Evolutionary conservation across 2,329 filamentous ascomycete genomes (phyloP).

Genomic region (Trichoderma arundinaceum): DNA sequence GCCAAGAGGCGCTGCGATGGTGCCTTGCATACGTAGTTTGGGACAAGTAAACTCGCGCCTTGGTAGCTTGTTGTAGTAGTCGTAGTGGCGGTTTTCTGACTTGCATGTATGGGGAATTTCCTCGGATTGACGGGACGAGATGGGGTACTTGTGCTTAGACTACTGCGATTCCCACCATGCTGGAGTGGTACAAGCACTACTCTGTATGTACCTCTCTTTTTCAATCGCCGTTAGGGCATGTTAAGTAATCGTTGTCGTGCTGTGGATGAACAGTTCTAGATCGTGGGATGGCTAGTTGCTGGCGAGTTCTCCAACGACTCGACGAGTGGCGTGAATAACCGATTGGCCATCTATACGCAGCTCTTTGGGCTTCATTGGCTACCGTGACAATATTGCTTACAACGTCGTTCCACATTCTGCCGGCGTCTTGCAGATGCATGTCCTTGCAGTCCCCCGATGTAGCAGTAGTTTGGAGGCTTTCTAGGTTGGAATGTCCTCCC

Average conservation of each 20-base stretch:
- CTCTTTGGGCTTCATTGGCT: background rate
- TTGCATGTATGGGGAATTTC: conserved; percentile 2
- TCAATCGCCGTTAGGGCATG: too few species aligned
- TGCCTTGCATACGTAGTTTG: conserved; percentile 12
- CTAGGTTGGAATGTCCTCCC: background rate
- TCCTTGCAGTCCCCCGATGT: background rate
- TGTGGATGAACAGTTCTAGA: too few species aligned
- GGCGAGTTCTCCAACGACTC: background rate
- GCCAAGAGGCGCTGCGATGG: background rate
- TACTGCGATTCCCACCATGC: too few species aligned
- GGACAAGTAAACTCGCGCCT: background rate
- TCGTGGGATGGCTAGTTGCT: too few species aligned
- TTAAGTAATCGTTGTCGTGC: too few species aligned
- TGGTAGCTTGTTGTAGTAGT: background rate
- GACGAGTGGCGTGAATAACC: background rate
- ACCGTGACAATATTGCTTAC: background rate
- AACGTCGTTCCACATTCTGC: background rate
- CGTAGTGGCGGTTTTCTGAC: background rate
- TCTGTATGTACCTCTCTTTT: too few species aligned
- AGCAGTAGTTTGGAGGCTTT: background rate
- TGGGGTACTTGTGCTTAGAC: background rate
- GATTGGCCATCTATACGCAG: background rate
- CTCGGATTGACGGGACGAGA: background rate
- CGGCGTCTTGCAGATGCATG: background rate
- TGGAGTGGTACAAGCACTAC: too few species aligned